Evolutionary conservation across 208 protist species (phyloP).

Genomic region (Tetramitus jugosus): DNA sequence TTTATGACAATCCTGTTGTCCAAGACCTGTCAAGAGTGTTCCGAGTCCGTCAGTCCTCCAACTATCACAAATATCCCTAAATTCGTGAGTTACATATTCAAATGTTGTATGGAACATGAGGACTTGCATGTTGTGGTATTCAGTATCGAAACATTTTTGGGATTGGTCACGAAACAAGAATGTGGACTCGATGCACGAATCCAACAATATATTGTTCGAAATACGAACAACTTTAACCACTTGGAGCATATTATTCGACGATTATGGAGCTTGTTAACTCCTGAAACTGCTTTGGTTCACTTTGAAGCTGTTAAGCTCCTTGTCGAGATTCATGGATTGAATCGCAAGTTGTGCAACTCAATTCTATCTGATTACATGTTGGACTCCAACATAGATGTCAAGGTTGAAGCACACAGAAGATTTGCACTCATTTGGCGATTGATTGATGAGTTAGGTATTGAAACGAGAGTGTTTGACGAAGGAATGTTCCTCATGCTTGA

Average conservation of each 20-base stretch:
- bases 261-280: background rate
- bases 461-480: background rate
- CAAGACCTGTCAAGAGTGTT: no score
- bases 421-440: slow-evolving; percentile 10
- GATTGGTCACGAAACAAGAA: no score
- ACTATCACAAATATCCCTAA: no score
- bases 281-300: background rate
- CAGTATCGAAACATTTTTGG: no score
- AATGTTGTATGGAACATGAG: no score
- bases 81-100: no score
- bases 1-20: no score
- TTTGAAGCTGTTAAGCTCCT: background rate
- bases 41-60: no score
- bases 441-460: background rate
- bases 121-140: no score
- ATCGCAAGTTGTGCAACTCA: background rate
- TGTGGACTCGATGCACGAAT: no score
- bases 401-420: background rate
- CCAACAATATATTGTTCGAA: no score
- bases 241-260: background rate
- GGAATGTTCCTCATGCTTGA: slow-evolving; percentile 17
- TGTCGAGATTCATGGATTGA: background rate
- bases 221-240: no score
- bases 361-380: background rate
- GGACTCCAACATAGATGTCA: background rate